A percentile compares a stretch with the other conserved stretches of the same genome.
phyloP scores from a whole-genome alignment of 345 rosid genomes.

The Aethionema arabicum region DNA sequence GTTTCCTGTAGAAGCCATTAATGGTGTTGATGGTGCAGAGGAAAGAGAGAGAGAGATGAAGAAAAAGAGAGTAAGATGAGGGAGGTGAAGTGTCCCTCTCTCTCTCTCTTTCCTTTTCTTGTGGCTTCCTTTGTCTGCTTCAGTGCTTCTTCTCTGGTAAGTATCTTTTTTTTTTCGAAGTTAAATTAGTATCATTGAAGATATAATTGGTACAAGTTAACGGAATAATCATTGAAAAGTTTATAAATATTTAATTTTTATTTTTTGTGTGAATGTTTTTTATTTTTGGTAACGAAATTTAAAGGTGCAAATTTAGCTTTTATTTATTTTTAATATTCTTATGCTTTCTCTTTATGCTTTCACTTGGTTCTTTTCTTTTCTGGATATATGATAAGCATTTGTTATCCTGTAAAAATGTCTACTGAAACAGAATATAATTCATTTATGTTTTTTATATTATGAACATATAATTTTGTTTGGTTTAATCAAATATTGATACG shows the following conservation, averaged over 20 bases:
- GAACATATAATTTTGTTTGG: too few species aligned
- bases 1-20: slow-evolving; percentile 38
- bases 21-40: background rate
- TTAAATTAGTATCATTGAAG: slow-evolving; percentile 15
- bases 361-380: background rate
- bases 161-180: background rate
- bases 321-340: background rate
- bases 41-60: slow-evolving; percentile 1
- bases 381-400: background rate
- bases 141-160: slow-evolving; percentile 12
- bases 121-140: background rate
- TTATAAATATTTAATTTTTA: background rate
- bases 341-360: slow-evolving; percentile 32
- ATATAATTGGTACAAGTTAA: background rate
- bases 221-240: background rate
- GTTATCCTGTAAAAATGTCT: background rate
- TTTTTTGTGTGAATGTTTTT: slow-evolving; percentile 1
- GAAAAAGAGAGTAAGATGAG: slow-evolving; percentile 1
- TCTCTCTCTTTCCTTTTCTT: slow-evolving; percentile 17
- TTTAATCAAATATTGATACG: too few species aligned
- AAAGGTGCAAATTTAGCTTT: slow-evolving; percentile 16
- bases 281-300: background rate
- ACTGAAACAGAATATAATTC: background rate
- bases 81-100: slow-evolving; percentile 26
- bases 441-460: too few species aligned